Base-by-base conservation (phyloP, 306 rosid genomes). In the Vigna trinervia region DNA sequence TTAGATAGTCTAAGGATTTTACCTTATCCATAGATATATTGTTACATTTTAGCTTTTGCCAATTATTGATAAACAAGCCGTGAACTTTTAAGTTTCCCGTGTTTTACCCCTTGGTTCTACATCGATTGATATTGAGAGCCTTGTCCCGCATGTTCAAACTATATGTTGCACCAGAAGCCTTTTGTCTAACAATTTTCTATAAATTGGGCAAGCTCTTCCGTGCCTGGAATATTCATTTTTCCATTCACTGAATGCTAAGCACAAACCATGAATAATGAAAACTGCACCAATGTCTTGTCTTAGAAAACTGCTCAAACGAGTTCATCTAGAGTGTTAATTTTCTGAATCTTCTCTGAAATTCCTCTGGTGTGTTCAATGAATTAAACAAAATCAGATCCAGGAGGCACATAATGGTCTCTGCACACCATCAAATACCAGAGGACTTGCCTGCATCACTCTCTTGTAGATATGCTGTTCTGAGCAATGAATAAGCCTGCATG, bases 1-100 rank as follows among this genome's bases (percentile, higher is more conserved):
- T 59, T 28, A 69, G 68, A 60, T 69, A 69, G 41, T 38, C 48
- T 22, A 57, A 17, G 39, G 59, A 53, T 22, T 67, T 81, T 74
- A 32, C 12, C 46, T 45, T 46, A 59, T 32, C 52, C 10, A 15
- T 58, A 8, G 26, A 66, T 66, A 58, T 71, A 12, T 20, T 26
- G 63, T 28, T 71, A 23, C 30, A 15, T 73, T 66, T 64, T 65
- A 46, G 62, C 80, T 64, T 69, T 26, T 69, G 65, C 51, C 69
- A 59, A 20, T 23, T 60, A 23, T 60, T 60, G 12, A 62, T 75
- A 39, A 71, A 70, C 12, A 39, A 60, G 69, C 66, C 36, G 4
- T 47, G 63, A 48, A 65, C 17, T 34, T 73, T 45, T 8, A 47
- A 69, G 46, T 68, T 68, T 17, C 19, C 8, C 47, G 28, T 56